Evolutionary conservation across 2,329 filamentous ascomycete genomes (phyloP).

Genomic region (Endoconidiophora polonica): DNA sequence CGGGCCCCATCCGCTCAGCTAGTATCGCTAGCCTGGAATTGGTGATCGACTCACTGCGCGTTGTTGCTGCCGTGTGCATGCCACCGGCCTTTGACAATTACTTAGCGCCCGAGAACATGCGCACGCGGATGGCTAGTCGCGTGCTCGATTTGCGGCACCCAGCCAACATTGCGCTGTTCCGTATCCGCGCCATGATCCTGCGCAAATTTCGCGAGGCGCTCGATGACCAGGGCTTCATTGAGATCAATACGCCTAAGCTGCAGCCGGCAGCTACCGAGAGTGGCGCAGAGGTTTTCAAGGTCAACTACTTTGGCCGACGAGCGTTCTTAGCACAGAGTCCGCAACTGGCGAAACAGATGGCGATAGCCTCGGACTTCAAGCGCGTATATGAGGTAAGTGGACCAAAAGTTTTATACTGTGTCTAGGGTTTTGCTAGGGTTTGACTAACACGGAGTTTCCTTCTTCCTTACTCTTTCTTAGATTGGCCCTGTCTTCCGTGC

Average conservation of each 20-base stretch:
- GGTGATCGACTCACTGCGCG: slow-evolving; percentile 39
- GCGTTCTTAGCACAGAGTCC: slow-evolving; percentile 86
- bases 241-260: slow-evolving; percentile 87
- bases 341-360: slow-evolving; percentile 85
- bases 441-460: not conserved
- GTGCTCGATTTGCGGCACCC: slow-evolving; percentile 76
- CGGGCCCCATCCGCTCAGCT: slow-evolving; percentile 48
- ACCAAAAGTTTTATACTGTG: not conserved
- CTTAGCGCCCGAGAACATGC: slow-evolving; percentile 23
- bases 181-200: slow-evolving; percentile 65
- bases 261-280: slow-evolving; percentile 84
- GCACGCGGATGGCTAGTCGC: slow-evolving; percentile 60
- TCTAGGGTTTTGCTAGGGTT: not conserved
- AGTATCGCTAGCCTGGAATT: slow-evolving; percentile 64
- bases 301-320: slow-evolving; percentile 76
- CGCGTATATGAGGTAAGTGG: slow-evolving; percentile 58
- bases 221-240: slow-evolving; percentile 63
- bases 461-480: slow-evolving; percentile 12
- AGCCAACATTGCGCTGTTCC: slow-evolving; percentile 73
- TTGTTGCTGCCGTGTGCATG: slow-evolving; percentile 34
- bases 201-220: slow-evolving; percentile 64
- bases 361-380: slow-evolving; percentile 74
- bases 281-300: slow-evolving; percentile 76
- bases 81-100: slow-evolving; percentile 34
- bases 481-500: slow-evolving; percentile 82